Evolutionary conservation across 768 basidiomycete genomes (phyloP).

Genomic region (Nidula microcarpa): DNA sequence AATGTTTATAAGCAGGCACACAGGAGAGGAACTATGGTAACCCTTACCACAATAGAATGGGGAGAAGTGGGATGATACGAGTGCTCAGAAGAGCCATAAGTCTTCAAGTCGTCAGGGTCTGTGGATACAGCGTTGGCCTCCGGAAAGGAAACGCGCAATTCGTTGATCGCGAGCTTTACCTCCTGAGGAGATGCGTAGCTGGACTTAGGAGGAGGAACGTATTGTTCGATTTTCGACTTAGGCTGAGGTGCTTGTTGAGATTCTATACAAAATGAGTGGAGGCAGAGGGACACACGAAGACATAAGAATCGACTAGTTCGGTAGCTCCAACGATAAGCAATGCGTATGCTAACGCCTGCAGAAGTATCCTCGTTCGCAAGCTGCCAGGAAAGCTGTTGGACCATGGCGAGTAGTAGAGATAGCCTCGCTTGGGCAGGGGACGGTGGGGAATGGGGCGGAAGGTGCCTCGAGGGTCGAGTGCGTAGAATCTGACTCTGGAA

Average conservation of each 20-base stretch:
- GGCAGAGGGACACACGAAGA: slow-evolving; percentile 2
- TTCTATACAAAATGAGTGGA: background rate
- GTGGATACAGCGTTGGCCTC: slow-evolving; percentile 46
- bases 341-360: slow-evolving; percentile 35
- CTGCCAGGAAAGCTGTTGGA: slow-evolving; percentile 32
- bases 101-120: slow-evolving; percentile 43
- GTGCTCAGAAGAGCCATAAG: slow-evolving; percentile 66
- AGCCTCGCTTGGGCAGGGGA: too few species aligned
- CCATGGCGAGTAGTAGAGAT: slow-evolving; percentile 35
- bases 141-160: slow-evolving; percentile 45
- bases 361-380: slow-evolving; percentile 20
- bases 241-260: too few species aligned
- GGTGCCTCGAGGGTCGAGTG: too few species aligned
- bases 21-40: background rate
- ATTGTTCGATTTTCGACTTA: slow-evolving; percentile 4
- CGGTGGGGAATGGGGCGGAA: too few species aligned
- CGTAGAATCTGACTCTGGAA: too few species aligned
- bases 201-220: slow-evolving; percentile 4
- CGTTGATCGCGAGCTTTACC: slow-evolving; percentile 46
- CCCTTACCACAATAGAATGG: slow-evolving; percentile 46
- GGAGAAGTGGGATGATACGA: slow-evolving; percentile 62
- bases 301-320: slow-evolving; percentile 19
- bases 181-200: slow-evolving; percentile 46
- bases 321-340: slow-evolving; percentile 25
- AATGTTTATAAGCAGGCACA: background rate